Evolutionary conservation across 805 yeast genomes (phyloP), one percentile per base, ranked within the genome.

Genomic region (Ogataea sp.): DNA sequence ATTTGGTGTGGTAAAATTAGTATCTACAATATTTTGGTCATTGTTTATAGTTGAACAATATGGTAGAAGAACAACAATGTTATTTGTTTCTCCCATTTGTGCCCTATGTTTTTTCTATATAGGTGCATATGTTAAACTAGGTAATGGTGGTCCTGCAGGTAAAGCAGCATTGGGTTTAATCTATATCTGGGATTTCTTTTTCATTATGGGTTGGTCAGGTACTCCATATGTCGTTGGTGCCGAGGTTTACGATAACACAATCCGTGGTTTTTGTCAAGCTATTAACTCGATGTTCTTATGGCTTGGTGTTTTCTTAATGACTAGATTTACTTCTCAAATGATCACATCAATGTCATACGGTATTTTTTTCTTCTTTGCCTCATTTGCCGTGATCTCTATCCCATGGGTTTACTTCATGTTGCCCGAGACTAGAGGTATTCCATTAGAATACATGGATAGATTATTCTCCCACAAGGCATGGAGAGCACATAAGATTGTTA

Each of bases 1-100:
- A 45, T 80, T 80, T 52, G 68, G 75, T 16, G 51, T 80, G 6
- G 67, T 79, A 20, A 73, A 73, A 45, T 69, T 64, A 14, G 57
- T 58, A n/a, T 66, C 67, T 25, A 64, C 71, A 17, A 52, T 67
- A 27, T 46, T 67, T 17, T 71, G 72, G 70, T 60, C 70, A 13
- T 57, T 70, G 39, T 57, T 65, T 39, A 56, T 72, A 33, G 72
- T 72, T 33, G 78, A 73, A 42, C 55, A 53, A 9, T 58, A 59
- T 39, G 78, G 78, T 9, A 62, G 78, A 41, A 63, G 73, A 24
- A 47, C 59, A 6, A 64, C 73, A 6, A 57, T 69, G 35, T 46
- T 69, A 39, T 49, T 49, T 30, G 64, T 65, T 18, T 55, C 71
- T 1, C 39, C 58, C 2, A 61, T 67, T 1, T 69, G 75, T 47